A percentile compares a stretch with the other conserved stretches of the same genome.
Conservation (phyloP, 1,284 basidiomycete species). For the Microstroma glucosiphilum region DNA sequence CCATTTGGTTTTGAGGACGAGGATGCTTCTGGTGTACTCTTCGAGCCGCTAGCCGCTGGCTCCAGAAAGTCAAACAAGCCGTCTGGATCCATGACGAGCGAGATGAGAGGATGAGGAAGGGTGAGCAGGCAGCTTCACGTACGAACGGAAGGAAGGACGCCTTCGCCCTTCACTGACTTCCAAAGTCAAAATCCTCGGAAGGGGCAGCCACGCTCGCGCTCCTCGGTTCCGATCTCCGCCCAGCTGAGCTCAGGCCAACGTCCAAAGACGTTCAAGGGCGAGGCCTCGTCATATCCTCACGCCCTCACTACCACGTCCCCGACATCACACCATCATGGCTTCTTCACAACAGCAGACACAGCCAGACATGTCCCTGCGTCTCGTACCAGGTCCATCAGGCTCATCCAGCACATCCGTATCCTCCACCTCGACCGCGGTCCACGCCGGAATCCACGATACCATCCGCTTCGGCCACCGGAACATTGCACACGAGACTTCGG, state of each 20-base stretch:
- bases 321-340: too few species aligned
- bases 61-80: conserved; percentile 8
- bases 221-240: too few species aligned
- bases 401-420: conserved; percentile 15
- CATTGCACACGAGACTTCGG: conserved; percentile 30
- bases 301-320: too few species aligned
- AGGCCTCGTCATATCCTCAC: too few species aligned
- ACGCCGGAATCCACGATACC: conserved; percentile 43
- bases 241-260: too few species aligned
- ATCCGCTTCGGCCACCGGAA: conserved; percentile 42
- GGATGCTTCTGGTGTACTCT: neutral
- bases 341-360: neutral
- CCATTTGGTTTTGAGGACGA: neutral
- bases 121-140: too few species aligned
- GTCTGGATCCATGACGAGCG: conserved; percentile 8
- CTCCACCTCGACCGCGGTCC: conserved; percentile 38
- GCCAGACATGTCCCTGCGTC: conserved; percentile 11
- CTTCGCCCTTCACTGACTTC: too few species aligned
- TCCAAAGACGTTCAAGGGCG: too few species aligned
- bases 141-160: too few species aligned
- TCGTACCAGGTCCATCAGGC: conserved; percentile 12
- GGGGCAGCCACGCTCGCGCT: too few species aligned
- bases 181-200: too few species aligned
- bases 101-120: neutral
- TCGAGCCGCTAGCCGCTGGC: neutral